Base-by-base conservation (phyloP, 352 stramenopile genomes). In the Aphanomyces stellatus region DNA sequence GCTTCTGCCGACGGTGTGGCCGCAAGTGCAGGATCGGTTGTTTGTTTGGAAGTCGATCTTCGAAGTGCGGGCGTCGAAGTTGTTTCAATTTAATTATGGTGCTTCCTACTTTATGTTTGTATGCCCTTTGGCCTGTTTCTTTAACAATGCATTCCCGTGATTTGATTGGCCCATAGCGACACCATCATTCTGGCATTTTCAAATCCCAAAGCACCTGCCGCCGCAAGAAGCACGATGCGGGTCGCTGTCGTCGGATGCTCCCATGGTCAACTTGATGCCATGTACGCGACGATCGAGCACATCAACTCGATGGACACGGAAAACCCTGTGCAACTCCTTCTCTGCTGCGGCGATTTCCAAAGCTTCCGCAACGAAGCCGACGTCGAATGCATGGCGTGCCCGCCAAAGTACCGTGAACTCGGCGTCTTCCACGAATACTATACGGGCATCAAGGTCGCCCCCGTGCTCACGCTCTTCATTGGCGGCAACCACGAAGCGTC, bases 321-420 rank as follows among this genome's bases (percentile, higher is more conserved):
- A 11, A 81, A 83, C 13, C 80, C 83, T 8, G 87, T 99, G 25
- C 90, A 99, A 71, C 72, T 99, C 35, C 73, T 99, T 55, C 73
- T 99, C 22, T 98, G 94, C 74, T 99, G 97, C 73, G 97, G 98
- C 33, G 97, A 99, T 82, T 99, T 99, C 73, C 93, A 99, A 74
- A 96, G 95, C 53, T 84, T 99, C 71, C 89, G 98, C 53, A 98
- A 98, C 76, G 70, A 82, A 60, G 74, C 78, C 46, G 97, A 99
- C 78, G 88, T 99, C 62, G 81, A 96, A 61, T 96, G 83, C 49
- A 82, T 99, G 59, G 88, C 90, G 27, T 98, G 96, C 57, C 97
- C 97, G 28, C 80, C 84, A 41, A 99, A 99, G 74, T 99, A 99
- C 80, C 88, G 91, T 55, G 72, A 71, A 10, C 85, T 96, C 74